Evolutionary conservation across 495 filamentous ascomycete species (phyloP), one percentile per base, ranked within the genome.

Genomic region (Neurospora sp.): DNA sequence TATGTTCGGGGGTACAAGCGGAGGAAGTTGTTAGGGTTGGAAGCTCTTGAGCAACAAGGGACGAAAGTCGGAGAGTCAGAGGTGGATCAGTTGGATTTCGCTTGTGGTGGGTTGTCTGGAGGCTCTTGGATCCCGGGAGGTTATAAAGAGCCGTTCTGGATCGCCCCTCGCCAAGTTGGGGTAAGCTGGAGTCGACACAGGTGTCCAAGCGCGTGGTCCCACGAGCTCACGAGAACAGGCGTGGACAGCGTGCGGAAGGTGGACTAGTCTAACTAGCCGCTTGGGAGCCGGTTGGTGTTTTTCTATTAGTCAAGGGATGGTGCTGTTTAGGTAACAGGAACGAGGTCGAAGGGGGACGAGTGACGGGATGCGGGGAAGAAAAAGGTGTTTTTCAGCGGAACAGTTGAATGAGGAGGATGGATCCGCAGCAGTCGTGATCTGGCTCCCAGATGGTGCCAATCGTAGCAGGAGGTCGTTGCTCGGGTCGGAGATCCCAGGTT

Each of bases 281-380:
- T 27, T 48, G 70, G 53, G 31, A 71, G 70, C 41, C 70, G 70
- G 48, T 39, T 41, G 40, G 73, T 65, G 74, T 35, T 81, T 83
- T 85, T 83, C 79, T 84, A 81, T 86, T 86, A 86, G 84, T 86
- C 84, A 86, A 84, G 70, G 73, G 72, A 71, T 42, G 72, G 73
- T 75, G 71, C 70, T 81, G 3, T 75, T 85, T 86, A 85, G 83
- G 84, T 85, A 85, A 86, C 74, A 80, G 72, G 75, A 83, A 82
- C 76, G 71, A 35, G 53, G 53, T 65, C 4, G 53, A 65, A 65
- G 53, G 53, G 53, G 53, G 53, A 75, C 80, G 76, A 65, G 72
- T 68, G 72, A 37, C 35, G 35, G 35, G 35, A 80, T 83, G 83
- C 82, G 83, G 83, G 83, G 83, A 83, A 85, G 48, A 53, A 48